phyloP scores from a whole-genome alignment of 2,329 filamentous ascomycete genomes.

The Daldinia eschscholtzii region DNA sequence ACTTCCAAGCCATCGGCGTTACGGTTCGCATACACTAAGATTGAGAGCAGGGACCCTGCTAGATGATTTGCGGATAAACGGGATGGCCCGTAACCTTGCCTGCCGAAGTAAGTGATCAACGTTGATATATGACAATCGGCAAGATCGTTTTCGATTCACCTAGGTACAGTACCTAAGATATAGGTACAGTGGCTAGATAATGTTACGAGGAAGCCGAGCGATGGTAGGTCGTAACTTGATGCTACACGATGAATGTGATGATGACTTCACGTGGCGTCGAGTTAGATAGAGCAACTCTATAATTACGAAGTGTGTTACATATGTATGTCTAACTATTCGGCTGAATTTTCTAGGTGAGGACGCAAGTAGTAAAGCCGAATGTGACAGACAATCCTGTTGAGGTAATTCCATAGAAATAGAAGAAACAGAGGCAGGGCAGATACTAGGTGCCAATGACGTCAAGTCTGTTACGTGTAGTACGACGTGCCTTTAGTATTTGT shows the following conservation, averaged over 20 bases:
- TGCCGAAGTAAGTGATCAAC: slow-evolving; percentile 8
- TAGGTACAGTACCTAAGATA: background rate
- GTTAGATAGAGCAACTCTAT: slow-evolving; percentile 1
- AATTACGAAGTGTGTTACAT: background rate
- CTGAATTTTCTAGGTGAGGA: slow-evolving; percentile 3
- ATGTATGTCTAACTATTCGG: slow-evolving; percentile 15
- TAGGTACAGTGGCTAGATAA: background rate
- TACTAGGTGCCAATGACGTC: slow-evolving; percentile 29
- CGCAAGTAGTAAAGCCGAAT: slow-evolving; percentile 14
- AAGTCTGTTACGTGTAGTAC: background rate
- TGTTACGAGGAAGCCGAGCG: background rate
- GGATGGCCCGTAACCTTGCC: slow-evolving; percentile 28
- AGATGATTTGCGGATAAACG: slow-evolving; percentile 12
- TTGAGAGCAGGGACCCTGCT: slow-evolving; percentile 11
- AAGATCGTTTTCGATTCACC: slow-evolving; percentile 6
- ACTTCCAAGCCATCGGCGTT: background rate
- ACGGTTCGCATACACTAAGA: background rate
- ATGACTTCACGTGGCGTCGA: background rate
- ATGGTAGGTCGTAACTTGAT: background rate
- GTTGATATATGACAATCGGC: slow-evolving; percentile 14
- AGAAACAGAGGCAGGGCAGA: background rate
- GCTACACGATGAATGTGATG: background rate
- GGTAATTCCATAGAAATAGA: slow-evolving; percentile 1
- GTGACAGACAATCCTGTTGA: background rate
- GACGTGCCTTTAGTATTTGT: background rate